Evolutionary conservation across 139 green algal genomes (phyloP).

Genomic region (Diplosphaera chodatii): DNA sequence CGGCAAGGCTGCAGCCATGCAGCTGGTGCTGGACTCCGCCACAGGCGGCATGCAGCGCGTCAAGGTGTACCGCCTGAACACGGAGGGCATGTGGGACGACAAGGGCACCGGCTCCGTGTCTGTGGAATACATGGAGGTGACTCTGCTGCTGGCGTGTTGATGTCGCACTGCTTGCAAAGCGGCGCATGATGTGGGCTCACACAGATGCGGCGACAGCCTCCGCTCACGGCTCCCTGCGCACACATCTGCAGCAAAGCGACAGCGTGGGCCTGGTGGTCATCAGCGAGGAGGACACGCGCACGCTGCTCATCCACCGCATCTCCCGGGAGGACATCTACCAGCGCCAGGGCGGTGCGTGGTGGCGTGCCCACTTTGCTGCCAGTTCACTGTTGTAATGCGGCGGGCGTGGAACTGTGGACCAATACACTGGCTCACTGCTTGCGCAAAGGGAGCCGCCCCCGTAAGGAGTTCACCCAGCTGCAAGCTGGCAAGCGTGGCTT

Average conservation of each 20-base stretch:
- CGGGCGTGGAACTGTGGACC: no score
- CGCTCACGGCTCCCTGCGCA: no score
- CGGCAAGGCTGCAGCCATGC: neutral
- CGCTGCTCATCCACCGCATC: constrained; percentile 86
- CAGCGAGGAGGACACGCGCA: constrained; percentile 68
- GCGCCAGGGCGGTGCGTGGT: constrained; percentile 62
- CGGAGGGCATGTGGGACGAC: constrained; percentile 89
- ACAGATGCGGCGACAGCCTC: no score
- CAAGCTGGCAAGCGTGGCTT: no score
- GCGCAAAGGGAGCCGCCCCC: no score
- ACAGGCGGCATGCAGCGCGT: constrained; percentile 54
- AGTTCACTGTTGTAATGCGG: no score
- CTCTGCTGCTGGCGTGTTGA: no score
- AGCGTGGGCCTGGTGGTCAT: constrained; percentile 83
- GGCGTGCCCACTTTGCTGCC: no score
- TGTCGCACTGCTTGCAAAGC: no score
- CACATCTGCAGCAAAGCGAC: constrained; percentile 65
- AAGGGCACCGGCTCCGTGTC: constrained; percentile 85
- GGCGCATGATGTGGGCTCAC: no score
- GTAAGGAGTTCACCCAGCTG: no score
- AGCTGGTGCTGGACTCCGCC: neutral
- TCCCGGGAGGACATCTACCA: constrained; percentile 76
- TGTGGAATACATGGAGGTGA: constrained; percentile 83
- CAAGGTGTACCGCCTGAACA: constrained; percentile 89
- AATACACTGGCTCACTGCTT: no score